Evolutionary conservation across 306 rosid species (phyloP), one percentile per base, ranked within the genome.

Genomic region (Sicyos baderoa): DNA sequence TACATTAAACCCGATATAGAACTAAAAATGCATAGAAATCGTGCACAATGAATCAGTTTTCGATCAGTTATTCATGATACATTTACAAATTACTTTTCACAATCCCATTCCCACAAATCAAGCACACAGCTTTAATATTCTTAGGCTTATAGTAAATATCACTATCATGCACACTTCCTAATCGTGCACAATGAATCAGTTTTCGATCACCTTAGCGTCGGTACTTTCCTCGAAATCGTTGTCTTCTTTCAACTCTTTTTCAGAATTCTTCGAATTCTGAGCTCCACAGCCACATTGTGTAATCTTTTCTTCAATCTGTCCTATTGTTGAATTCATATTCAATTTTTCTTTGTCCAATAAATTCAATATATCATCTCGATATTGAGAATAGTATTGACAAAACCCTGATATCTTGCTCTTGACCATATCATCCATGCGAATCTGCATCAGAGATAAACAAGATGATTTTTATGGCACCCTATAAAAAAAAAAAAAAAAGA

Each of bases 331-430:
- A 72, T 83, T 86, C 71, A 94, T 78, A 73, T 57, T 68, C 72
- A 86, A 79, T 60, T 77, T 84, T 71, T 88, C 97, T 68, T 88
- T 91, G 48, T 76, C 76, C 71, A 94, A 95, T 64, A 85, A 77
- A 81, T 76, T 77, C 78, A 72, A 54, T 52, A 88, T 74, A 60
- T 84, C 80, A 79, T 76, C 85, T 74, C 83, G 84, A 76, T 60
- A 71, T 81, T 82, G 79, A 70, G 86, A 84, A 82, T 90, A 82
- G 72, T 75, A 74, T 72, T 70, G 80, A 50, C 70, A 78, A 72
- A 93, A 72, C 75, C 78, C 91, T 54, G 83, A 76, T 73, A 93
- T 65, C 77, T 75, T 79, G 70, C 76, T 78, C 51, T 67, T 82
- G 54, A 88, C 79, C 81, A 81, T 83, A 76, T 73, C 77, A 76